These are phyloP conservation scores for Andrographis paniculata DNA, from an alignment of 305 asterid genomes.

Conservation along the genomic window DNA sequence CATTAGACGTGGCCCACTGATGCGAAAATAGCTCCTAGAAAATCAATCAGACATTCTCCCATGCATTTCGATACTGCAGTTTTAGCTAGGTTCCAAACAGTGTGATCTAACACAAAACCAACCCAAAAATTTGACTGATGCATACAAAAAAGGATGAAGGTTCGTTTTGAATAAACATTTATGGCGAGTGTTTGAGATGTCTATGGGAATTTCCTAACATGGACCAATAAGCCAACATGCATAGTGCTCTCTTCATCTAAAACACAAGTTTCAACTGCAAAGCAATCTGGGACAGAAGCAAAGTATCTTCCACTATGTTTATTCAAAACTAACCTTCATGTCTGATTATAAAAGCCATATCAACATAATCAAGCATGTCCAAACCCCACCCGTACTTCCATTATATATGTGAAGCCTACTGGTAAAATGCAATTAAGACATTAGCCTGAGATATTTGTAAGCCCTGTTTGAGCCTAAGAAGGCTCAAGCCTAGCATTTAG, in stretches of 20 bases:
- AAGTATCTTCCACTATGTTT: too few species aligned
- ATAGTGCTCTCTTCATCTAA: too few species aligned
- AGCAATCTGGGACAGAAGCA: too few species aligned
- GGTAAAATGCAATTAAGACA: too few species aligned
- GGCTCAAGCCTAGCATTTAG: too few species aligned
- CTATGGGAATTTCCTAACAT: not conserved
- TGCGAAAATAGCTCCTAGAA: not conserved
- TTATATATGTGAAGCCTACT: too few species aligned
- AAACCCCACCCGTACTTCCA: not conserved
- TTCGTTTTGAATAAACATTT: not conserved
- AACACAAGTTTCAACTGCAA: too few species aligned
- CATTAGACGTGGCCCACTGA: not conserved
- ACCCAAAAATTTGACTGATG: not conserved
- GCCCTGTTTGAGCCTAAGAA: not conserved
- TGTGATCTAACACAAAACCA: not conserved
- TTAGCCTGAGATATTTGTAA: too few species aligned
- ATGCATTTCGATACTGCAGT: not conserved
- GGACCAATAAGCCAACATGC: not conserved
- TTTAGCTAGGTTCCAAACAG: not conserved
- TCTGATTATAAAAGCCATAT: not conserved
- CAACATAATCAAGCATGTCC: not conserved
- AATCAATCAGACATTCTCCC: not conserved
- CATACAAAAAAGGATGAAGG: not conserved
- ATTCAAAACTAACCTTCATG: not conserved
- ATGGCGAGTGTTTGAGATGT: not conserved